Conservation (phyloP, 805 yeast genomes). For the Wickerhamiella slavikovae region DNA sequence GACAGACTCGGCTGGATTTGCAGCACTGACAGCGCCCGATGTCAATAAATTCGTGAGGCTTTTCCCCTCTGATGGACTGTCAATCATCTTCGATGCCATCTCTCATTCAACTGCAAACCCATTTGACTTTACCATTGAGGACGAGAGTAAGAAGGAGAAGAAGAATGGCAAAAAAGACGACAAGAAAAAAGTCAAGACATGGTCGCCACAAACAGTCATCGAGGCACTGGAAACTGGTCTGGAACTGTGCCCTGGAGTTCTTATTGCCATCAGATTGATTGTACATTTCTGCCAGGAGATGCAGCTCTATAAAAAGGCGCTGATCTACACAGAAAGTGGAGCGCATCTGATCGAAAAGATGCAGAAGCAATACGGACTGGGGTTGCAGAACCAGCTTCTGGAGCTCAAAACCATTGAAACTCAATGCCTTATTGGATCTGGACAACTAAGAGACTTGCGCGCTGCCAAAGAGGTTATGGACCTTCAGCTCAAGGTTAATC, state of each 20-base stretch:
- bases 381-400: too few relatives aligned
- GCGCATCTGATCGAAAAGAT: too few relatives aligned
- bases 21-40: slow-evolving; percentile 23
- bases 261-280: slow-evolving; percentile 46
- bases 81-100: slow-evolving; percentile 3
- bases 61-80: slow-evolving; percentile 5
- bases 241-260: slow-evolving; percentile 20
- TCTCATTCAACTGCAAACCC: slow-evolving; percentile 3
- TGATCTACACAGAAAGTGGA: too few relatives aligned
- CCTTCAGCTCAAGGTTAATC: too few relatives aligned
- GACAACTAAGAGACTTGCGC: too few relatives aligned
- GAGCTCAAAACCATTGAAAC: too few relatives aligned
- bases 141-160: too few relatives aligned
- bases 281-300: slow-evolving; percentile 37
- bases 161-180: slow-evolving; percentile 3
- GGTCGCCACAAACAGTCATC: slow-evolving; percentile 28
- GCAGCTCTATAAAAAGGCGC: slow-evolving; percentile 43
- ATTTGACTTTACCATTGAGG: background rate
- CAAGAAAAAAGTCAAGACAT: slow-evolving; percentile 1
- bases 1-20: slow-evolving; percentile 33
- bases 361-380: too few relatives aligned
- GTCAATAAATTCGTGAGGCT: slow-evolving; percentile 2
- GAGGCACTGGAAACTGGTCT: slow-evolving; percentile 32
- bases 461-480: too few relatives aligned
- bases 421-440: too few relatives aligned